Conservation (phyloP, 2,329 filamentous ascomycete species). For the Lasiodiplodia citricola region DNA sequence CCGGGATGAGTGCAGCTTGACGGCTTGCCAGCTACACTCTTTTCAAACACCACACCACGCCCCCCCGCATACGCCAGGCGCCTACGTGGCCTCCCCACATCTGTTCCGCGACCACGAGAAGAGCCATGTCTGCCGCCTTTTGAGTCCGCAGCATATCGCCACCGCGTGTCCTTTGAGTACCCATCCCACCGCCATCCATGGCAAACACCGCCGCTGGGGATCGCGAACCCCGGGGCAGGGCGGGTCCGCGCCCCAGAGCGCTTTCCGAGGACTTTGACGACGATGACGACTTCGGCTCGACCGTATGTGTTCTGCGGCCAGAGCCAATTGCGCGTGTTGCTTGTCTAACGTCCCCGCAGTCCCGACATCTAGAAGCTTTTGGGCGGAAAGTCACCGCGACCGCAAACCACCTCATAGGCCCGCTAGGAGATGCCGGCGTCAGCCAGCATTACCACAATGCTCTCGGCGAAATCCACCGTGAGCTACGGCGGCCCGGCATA, state of each 20-base stretch:
- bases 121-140: constrained; percentile 16
- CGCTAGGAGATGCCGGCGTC: constrained; percentile 52
- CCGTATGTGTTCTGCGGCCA: constrained; percentile 7
- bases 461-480: constrained; percentile 86
- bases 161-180: constrained; percentile 2
- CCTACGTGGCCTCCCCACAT: not conserved
- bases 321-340: constrained; percentile 9
- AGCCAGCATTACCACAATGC: constrained; percentile 80
- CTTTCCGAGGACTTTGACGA: constrained; percentile 14
- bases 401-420: constrained; percentile 83
- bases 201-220: constrained; percentile 35
- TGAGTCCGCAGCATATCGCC: constrained; percentile 7
- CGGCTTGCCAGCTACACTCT: constrained; percentile 3
- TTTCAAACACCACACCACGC: constrained; percentile 1
- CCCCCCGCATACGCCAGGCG: not conserved
- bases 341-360: constrained; percentile 56
- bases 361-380: constrained; percentile 88
- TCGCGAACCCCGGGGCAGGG: constrained; percentile 38
- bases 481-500: constrained; percentile 80
- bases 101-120: constrained; percentile 5
- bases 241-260: constrained; percentile 31
- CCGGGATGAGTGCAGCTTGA: constrained; percentile 25
- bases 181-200: constrained; percentile 32
- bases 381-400: constrained; percentile 94
- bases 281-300: constrained; percentile 18